Evolutionary conservation across 2,329 filamentous ascomycete species (phyloP).

Genomic region (Apiospora phragmitis): DNA sequence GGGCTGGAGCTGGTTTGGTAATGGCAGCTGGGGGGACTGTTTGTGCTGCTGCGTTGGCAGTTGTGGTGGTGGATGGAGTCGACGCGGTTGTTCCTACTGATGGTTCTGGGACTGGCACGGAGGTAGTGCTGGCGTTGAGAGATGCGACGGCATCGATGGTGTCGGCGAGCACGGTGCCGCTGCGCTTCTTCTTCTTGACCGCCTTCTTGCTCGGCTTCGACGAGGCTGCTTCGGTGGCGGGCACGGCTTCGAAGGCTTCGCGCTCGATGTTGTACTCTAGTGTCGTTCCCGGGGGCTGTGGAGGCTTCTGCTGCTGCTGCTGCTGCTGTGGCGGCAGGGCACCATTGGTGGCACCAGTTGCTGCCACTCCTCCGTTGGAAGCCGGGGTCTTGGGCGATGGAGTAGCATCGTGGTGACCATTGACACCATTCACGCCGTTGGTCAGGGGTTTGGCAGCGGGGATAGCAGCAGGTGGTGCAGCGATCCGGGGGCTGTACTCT

Average conservation of each 20-base stretch:
- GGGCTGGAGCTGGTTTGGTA: neutral
- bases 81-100: neutral
- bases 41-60: neutral
- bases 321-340: too few relatives aligned
- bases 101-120: neutral
- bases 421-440: constrained; percentile 5
- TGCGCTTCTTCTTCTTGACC: constrained; percentile 12
- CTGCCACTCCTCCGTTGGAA: neutral
- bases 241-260: constrained; percentile 7
- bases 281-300: neutral
- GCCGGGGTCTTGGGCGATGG: neutral
- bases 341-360: neutral
- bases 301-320: neutral
- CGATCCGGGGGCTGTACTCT: constrained; percentile 15
- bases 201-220: constrained; percentile 11
- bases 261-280: constrained; percentile 15
- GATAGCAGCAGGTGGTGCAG: neutral
- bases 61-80: neutral
- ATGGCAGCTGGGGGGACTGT: neutral
- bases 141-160: neutral
- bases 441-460: neutral
- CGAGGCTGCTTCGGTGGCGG: neutral
- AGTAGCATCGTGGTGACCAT: neutral
- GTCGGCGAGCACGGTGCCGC: neutral
- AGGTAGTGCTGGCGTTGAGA: neutral